A percentile compares a stretch with the other conserved stretches of the same genome.
Evolutionary conservation across 75 land plant species (phyloP).

Genomic region (Picea glauca): DNA sequence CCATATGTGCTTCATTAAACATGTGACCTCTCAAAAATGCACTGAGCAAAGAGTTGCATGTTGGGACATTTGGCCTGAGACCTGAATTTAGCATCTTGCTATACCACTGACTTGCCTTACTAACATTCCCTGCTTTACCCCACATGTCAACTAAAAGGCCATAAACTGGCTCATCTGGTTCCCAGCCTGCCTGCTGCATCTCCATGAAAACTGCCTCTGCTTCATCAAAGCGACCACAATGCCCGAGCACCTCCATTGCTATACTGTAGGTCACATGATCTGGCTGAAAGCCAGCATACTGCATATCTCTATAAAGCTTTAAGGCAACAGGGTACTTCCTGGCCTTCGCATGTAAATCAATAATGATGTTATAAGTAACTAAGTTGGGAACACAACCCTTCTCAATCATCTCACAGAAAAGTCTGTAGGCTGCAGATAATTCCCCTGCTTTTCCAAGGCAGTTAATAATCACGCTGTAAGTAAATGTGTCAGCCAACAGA

Average conservation of each 20-base stretch:
- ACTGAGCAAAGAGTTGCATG: constrained; percentile 89
- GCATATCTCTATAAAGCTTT: constrained; percentile 87
- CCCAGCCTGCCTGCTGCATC: constrained; percentile 80
- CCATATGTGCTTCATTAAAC: constrained; percentile 43
- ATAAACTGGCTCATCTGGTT: constrained; percentile 86
- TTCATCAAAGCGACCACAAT: constrained; percentile 78
- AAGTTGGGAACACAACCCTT: constrained; percentile 83
- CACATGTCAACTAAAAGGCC: constrained; percentile 92
- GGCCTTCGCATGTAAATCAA: constrained; percentile 91
- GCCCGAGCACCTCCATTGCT: constrained; percentile 96
- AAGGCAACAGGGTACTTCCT: constrained; percentile 74
- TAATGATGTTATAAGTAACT: constrained; percentile 93
- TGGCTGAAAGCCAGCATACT: constrained; percentile 81
- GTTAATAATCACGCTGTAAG: constrained; percentile 94
- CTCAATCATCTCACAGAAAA: constrained; percentile 87
- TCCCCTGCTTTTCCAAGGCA: constrained; percentile 98
- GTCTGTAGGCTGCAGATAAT: constrained; percentile 69
- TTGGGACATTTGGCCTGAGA: constrained; percentile 80
- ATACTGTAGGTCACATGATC: constrained; percentile 92
- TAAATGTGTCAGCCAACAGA: constrained; percentile 88
- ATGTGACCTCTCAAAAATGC: constrained; percentile 73
- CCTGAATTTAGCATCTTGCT: constrained; percentile 84
- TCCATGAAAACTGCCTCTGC: constrained; percentile 79
- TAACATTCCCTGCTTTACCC: constrained; percentile 92
- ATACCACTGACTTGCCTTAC: constrained; percentile 85